Evolutionary conservation across 306 rosid genomes (phyloP), one percentile per base, ranked within the genome.

Genomic region (Begonia masoniana): DNA sequence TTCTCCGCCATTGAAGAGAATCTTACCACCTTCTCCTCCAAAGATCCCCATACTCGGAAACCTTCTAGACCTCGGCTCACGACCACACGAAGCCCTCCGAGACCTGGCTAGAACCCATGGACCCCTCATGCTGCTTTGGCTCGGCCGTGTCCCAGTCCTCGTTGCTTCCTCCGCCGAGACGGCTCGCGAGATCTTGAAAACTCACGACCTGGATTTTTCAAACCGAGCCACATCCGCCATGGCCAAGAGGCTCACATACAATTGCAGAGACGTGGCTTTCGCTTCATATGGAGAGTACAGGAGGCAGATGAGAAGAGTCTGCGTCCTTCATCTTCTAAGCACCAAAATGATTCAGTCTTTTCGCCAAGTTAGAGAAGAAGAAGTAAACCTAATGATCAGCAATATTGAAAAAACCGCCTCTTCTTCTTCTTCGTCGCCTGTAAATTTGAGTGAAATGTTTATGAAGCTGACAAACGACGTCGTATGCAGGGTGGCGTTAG

Each of bases 401-500:
- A 63, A 67, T 1, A 75, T 84, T 45, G 58, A 58, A 12, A 19
- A 54, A 31, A 17, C 11, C 13, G 56, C 11, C n/a, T 48, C 61
- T 10, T 10, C 55, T 6, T 55, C 62, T 4, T 36, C 17, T 50
- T 50, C 53, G 10, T 17, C 19, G 19, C 19, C 19, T 17, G 66
- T 78, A 55, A 72, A 85, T 41, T 15, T 81, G 7, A 76, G 80
- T 6, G 74, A 81, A 6, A 0, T 52, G 1, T 41, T 81, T 12
- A 23, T 62, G 1, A n/a, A 35, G 0, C 1, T 73, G 17, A 52
- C 78, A 0, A 79, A 72, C 19, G 55, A 76, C 39, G 49, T 85
- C 3, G 14, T 78, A 14, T 76, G 89, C 51, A 55, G 78, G 56
- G 87, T 55, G 12, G 62, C 70, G 16, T 72, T 81, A 11, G 91